Evolutionary conservation across 768 basidiomycete genomes (phyloP).

Genomic region (Tephrocybe sp.): DNA sequence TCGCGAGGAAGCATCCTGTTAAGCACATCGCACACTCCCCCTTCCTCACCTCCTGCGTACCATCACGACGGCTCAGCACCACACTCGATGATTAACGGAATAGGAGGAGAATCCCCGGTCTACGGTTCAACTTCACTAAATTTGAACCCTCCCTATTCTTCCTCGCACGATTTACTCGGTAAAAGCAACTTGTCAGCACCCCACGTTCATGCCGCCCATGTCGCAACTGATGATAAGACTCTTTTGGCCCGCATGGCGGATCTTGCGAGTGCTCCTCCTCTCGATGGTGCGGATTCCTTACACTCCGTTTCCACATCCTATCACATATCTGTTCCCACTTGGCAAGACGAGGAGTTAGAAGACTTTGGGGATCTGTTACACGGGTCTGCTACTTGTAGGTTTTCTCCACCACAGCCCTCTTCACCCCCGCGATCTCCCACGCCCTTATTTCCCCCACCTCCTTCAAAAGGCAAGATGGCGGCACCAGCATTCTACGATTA

Average conservation of each 20-base stretch:
- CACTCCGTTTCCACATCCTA: constrained; percentile 16
- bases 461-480: constrained; percentile 42
- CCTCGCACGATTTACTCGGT: constrained; percentile 1
- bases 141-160: constrained; percentile 14
- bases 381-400: constrained; percentile 1
- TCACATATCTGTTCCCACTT: constrained; percentile 49
- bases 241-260: constrained; percentile 53
- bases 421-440: constrained; percentile 21
- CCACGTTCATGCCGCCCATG: constrained; percentile 45
- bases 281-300: constrained; percentile 19
- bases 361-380: constrained; percentile 26
- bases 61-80: constrained; percentile 28
- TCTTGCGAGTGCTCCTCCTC: constrained; percentile 54
- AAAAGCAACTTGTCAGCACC: constrained; percentile 18
- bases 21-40: constrained; percentile 14
- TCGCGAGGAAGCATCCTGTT: constrained; percentile 8
- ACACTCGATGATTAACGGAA: neutral
- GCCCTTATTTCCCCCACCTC: constrained; percentile 42
- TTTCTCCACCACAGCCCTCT: constrained; percentile 11
- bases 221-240: constrained; percentile 66
- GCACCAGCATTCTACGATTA: constrained; percentile 41
- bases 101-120: neutral
- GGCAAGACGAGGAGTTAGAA: constrained; percentile 50
- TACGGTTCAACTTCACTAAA: constrained; percentile 11
- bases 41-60: constrained; percentile 41